Base-by-base conservation (phyloP, 2,329 filamentous ascomycete species). In the Fusarium sambucinum region DNA sequence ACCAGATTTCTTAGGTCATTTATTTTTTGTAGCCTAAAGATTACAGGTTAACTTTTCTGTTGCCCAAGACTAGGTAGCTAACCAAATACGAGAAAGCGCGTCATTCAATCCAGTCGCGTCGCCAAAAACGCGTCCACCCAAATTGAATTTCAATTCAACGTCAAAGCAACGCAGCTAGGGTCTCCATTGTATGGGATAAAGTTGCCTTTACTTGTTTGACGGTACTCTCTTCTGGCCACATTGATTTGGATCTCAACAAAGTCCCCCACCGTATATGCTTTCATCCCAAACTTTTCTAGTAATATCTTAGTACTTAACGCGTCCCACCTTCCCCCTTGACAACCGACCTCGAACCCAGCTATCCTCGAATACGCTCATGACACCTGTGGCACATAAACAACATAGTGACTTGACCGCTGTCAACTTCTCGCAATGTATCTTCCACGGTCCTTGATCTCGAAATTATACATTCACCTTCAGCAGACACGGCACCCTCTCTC, bases 391-490 rank as follows among this genome's bases (percentile, higher is more conserved):
- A 50, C 42, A 54, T 41, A 13, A 25, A 25, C 27, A 38, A 33
- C 37, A 59, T 63, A 71, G 57, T 64, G 64, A 63, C 46, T 47
- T 53, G 63, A 63, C 56, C 57, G 60, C 55, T 63, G 55, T 27
- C 44, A 52, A 40, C 32, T 29, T 29, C 33, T 60, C 46, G 52
- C 52, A 61, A 78, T 99, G 96, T 97, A 97, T 90, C 91, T 99
- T 68, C 96, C 95, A 76, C 92, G 96, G 70, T 87, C 88, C 69
- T 86, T 97, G 69, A 92, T 98, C 77, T 92, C 94, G 50, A 94
- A 95, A 74, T 89, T 98, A 74, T 99, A 99, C 84, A 87, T 88
- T 63, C 92, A 97, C 80, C 91, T 99, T 58, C 89, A 96, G 79
- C 89, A 88, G 79, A 92, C 92, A 44, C 91, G 94, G 70, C 93